Evolutionary conservation across 2,329 filamentous ascomycete genomes (phyloP).

Genomic region (Plenodomus tracheiphilus): DNA sequence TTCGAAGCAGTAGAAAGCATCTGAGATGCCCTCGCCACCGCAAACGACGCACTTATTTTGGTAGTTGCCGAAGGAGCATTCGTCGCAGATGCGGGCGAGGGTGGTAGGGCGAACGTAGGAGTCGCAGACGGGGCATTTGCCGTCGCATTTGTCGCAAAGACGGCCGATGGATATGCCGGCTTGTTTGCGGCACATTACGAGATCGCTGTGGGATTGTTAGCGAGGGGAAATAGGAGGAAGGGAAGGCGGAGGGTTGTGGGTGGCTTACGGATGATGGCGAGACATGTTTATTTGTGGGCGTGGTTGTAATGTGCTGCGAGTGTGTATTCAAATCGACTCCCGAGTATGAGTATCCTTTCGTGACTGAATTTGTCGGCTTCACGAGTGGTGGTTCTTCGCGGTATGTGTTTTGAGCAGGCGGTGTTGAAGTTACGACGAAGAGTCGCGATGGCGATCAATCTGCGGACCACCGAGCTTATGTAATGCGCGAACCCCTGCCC

Average conservation of each 20-base stretch:
- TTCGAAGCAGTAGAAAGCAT: slow-evolving; percentile 99
- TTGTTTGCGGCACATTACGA: slow-evolving; percentile 99
- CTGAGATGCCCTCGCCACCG: slow-evolving; percentile 95
- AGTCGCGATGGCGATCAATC: slow-evolving; percentile 6
- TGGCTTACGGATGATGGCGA: slow-evolving; percentile 83
- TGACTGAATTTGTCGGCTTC: too few species aligned
- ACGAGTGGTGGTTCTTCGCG: neutral
- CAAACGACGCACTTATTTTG: slow-evolving; percentile 99
- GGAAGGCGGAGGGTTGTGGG: slow-evolving; percentile 1
- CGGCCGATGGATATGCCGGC: slow-evolving; percentile 96
- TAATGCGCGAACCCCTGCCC: neutral
- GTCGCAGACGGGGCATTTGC: slow-evolving; percentile 98
- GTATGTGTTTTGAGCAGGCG: neutral
- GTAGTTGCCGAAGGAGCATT: slow-evolving; percentile 99
- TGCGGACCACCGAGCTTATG: slow-evolving; percentile 18
- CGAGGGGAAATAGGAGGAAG: slow-evolving; percentile 2
- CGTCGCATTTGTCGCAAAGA: slow-evolving; percentile 99
- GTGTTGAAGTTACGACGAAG: neutral
- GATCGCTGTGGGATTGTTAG: slow-evolving; percentile 64
- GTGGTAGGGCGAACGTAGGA: slow-evolving; percentile 98
- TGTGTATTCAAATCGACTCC: neutral
- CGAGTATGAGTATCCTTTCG: neutral
- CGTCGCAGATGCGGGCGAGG: slow-evolving; percentile 96
- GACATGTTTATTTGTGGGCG: slow-evolving; percentile 64
- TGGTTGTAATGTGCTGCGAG: neutral